These are phyloP conservation scores for Colletotrichum sp. DNA, from an alignment of 2,329 filamentous ascomycete genomes.

Conservation along the genomic window DNA sequence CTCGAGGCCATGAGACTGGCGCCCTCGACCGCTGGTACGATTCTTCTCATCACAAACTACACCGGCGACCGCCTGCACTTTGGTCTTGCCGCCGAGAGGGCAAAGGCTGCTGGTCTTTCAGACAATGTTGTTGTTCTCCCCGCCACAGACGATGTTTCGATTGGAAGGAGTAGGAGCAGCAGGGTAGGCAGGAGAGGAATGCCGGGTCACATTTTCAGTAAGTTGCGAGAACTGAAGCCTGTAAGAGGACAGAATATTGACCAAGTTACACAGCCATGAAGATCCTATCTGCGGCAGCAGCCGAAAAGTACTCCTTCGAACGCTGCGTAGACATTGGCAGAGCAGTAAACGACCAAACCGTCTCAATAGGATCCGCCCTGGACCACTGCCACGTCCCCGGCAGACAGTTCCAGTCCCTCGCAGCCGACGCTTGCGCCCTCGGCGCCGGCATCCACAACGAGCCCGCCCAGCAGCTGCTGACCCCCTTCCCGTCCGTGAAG, in stretches of 20 bases:
- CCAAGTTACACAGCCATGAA: slow-evolving; percentile 64
- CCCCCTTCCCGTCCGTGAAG: slow-evolving; percentile 43
- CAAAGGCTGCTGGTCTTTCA: slow-evolving; percentile 63
- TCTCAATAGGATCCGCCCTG: slow-evolving; percentile 72
- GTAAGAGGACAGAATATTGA: neutral
- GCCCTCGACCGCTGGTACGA: slow-evolving; percentile 66
- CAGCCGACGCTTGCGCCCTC: slow-evolving; percentile 40
- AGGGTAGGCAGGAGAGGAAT: slow-evolving; percentile 77
- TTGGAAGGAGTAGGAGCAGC: slow-evolving; percentile 67
- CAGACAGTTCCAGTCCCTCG: slow-evolving; percentile 53
- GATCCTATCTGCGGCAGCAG: slow-evolving; percentile 70
- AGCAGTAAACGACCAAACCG: slow-evolving; percentile 61
- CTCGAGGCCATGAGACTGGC: slow-evolving; percentile 67
- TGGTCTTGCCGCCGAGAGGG: slow-evolving; percentile 76
- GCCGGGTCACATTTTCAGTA: slow-evolving; percentile 61
- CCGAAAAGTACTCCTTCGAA: slow-evolving; percentile 58
- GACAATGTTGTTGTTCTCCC: slow-evolving; percentile 73
- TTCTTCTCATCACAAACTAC: slow-evolving; percentile 79
- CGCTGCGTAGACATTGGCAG: slow-evolving; percentile 62
- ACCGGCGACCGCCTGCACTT: slow-evolving; percentile 77
- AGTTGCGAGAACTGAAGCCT: slow-evolving; percentile 35
- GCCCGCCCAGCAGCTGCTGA: slow-evolving; percentile 30
- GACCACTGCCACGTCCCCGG: slow-evolving; percentile 77
- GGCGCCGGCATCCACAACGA: slow-evolving; percentile 64
- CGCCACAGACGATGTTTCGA: slow-evolving; percentile 76